phyloP scores from a whole-genome alignment of 106 monocot genomes.

The Allium fistulosum region DNA sequence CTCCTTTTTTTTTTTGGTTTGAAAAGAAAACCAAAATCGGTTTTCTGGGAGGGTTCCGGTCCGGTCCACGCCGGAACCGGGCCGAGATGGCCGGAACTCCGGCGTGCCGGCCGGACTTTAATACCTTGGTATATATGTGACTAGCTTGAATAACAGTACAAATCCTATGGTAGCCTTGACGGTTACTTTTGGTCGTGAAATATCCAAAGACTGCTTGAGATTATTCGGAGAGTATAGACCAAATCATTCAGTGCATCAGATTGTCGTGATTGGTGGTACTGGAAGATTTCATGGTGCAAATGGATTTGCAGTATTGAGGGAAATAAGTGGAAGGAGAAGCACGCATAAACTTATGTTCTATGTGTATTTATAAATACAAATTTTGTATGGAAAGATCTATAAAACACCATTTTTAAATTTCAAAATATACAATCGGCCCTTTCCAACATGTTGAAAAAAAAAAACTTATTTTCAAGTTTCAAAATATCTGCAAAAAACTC shows the following conservation, averaged over 20 bases:
- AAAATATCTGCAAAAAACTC: no score
- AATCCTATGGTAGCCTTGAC: conserved; percentile 38
- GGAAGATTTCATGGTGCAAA: conserved; percentile 38
- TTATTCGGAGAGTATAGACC: conserved; percentile 39
- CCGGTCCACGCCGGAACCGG: no score
- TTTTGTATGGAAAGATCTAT: no score
- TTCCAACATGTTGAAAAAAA: no score
- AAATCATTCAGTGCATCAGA: conserved; percentile 25
- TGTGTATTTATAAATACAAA: conserved; percentile 15
- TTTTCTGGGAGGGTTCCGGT: no score
- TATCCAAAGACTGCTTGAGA: conserved; percentile 31
- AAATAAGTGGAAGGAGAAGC: conserved; percentile 6
- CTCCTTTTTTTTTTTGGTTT: no score
- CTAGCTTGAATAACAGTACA: conserved; percentile 9
- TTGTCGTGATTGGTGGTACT: conserved; percentile 51
- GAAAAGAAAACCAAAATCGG: no score
- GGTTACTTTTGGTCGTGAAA: conserved; percentile 11
- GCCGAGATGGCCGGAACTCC: no score
- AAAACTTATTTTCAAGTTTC: no score
- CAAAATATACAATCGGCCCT: no score
- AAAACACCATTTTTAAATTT: no score
- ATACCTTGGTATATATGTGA: conserved; percentile 40
- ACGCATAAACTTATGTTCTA: conserved; percentile 16
- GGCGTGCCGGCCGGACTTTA: no score
- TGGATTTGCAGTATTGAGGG: conserved; percentile 25